Conservation (phyloP, 2,329 filamentous ascomycete species). For the Colletotrichum trifolii region DNA sequence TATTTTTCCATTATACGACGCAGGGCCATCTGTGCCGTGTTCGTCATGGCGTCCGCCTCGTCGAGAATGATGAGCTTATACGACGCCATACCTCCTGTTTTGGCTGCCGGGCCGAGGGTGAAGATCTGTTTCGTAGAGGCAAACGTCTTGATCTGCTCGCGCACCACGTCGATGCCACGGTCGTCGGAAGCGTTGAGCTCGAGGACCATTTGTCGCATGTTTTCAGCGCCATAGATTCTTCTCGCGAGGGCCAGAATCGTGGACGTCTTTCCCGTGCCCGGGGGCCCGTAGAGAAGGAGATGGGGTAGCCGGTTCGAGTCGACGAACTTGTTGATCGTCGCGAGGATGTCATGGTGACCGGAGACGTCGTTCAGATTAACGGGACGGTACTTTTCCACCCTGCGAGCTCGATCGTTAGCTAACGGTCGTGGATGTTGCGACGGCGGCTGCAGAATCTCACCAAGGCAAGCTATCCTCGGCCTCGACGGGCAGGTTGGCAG, state of each 20-base stretch:
- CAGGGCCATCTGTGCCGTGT: constrained; percentile 96
- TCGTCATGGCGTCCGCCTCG: constrained; percentile 99
- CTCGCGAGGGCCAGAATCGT: constrained; percentile 93
- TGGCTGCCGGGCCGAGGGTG: constrained; percentile 67
- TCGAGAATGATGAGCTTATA: constrained; percentile 98
- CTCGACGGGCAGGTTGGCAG: constrained; percentile 92
- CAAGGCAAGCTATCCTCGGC: constrained; percentile 95
- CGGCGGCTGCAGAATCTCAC: constrained; percentile 57
- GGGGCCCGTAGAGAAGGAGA: constrained; percentile 94
- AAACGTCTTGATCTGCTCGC: constrained; percentile 99
- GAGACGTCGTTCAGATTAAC: constrained; percentile 91
- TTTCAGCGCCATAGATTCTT: constrained; percentile 89
- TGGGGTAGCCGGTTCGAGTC: constrained; percentile 94
- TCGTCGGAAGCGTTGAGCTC: constrained; percentile 98
- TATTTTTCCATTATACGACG: constrained; percentile 99
- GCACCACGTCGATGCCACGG: constrained; percentile 95
- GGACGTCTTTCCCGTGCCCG: constrained; percentile 97
- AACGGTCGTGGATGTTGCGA: not conserved
- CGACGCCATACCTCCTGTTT: constrained; percentile 67
- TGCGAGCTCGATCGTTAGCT: constrained; percentile 45
- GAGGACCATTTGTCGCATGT: constrained; percentile 98
- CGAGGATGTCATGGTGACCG: constrained; percentile 95
- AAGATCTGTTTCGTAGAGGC: constrained; percentile 99
- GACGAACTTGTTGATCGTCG: constrained; percentile 97
- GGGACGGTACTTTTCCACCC: constrained; percentile 98